Evolutionary conservation across 2,329 filamentous ascomycete species (phyloP).

Genomic region (Verticillium isaacii): DNA sequence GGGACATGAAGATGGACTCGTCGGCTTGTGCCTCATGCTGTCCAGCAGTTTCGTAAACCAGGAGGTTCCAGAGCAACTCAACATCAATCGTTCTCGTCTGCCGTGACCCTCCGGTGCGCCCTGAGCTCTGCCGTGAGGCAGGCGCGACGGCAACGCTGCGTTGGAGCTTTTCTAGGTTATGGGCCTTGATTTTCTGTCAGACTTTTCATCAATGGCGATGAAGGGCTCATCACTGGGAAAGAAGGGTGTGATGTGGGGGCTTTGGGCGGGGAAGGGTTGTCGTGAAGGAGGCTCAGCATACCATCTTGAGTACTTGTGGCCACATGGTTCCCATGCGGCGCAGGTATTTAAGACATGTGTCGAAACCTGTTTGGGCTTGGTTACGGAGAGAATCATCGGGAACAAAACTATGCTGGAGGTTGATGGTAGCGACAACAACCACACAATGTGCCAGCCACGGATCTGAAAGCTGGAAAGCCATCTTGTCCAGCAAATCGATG

Average conservation of each 20-base stretch:
- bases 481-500: too few species aligned
- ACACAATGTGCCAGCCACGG: slow-evolving; percentile 36
- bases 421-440: slow-evolving; percentile 48
- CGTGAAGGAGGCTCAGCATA: slow-evolving; percentile 3
- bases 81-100: slow-evolving; percentile 18
- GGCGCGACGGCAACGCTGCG: slow-evolving; percentile 18
- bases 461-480: slow-evolving; percentile 32
- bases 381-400: slow-evolving; percentile 1
- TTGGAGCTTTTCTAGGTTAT: slow-evolving; percentile 23
- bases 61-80: slow-evolving; percentile 28
- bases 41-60: slow-evolving; percentile 29
- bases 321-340: slow-evolving; percentile 17
- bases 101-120: too few species aligned
- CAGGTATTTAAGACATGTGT: slow-evolving; percentile 21
- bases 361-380: slow-evolving; percentile 19
- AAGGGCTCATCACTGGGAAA: too few species aligned
- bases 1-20: slow-evolving; percentile 17
- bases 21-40: slow-evolving; percentile 14
- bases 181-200: slow-evolving; percentile 9
- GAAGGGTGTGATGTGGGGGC: too few species aligned
- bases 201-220: too few species aligned
- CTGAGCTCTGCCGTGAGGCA: background rate
- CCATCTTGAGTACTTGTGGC: slow-evolving; percentile 19
- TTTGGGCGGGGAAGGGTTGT: background rate
- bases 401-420: slow-evolving; percentile 47